Percentiles rank a stretch among this genome's conserved stretches.
Evolutionary conservation across 306 rosid species (phyloP).

Genomic region (Macrotyloma uniflorum): DNA sequence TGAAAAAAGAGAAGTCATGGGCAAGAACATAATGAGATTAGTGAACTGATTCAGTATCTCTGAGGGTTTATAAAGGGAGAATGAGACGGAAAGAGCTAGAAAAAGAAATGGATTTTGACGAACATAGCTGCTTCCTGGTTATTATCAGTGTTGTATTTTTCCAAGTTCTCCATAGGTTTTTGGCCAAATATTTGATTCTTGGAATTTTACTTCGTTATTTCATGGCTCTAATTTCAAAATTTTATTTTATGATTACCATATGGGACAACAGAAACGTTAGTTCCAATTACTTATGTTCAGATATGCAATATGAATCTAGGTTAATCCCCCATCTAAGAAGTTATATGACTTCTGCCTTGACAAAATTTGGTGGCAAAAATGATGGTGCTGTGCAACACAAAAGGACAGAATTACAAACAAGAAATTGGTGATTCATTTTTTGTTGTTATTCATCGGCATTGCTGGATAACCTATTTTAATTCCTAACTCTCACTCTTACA

Average conservation of each 20-base stretch:
- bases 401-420: slow-evolving; percentile 16
- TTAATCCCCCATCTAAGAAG: background rate
- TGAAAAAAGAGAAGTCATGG: background rate
- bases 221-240: background rate
- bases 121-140: slow-evolving; percentile 23
- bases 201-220: background rate
- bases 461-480: background rate
- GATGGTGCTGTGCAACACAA: slow-evolving; percentile 11
- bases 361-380: slow-evolving; percentile 34
- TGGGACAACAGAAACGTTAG: slow-evolving; percentile 29
- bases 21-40: slow-evolving; percentile 15
- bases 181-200: background rate
- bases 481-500: background rate
- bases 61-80: slow-evolving; percentile 17
- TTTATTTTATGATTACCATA: background rate
- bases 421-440: background rate
- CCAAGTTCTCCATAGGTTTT: background rate
- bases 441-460: background rate
- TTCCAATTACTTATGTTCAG: slow-evolving; percentile 17
- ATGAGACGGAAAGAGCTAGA: slow-evolving; percentile 37
- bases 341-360: background rate
- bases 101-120: slow-evolving; percentile 29
- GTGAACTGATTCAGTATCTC: slow-evolving; percentile 24
- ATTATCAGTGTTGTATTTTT: slow-evolving; percentile 23
- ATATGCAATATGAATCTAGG: slow-evolving; percentile 6